These are phyloP conservation scores for Sporothrix globosa DNA, from an alignment of 2,329 filamentous ascomycete species.

Conservation along the genomic window DNA sequence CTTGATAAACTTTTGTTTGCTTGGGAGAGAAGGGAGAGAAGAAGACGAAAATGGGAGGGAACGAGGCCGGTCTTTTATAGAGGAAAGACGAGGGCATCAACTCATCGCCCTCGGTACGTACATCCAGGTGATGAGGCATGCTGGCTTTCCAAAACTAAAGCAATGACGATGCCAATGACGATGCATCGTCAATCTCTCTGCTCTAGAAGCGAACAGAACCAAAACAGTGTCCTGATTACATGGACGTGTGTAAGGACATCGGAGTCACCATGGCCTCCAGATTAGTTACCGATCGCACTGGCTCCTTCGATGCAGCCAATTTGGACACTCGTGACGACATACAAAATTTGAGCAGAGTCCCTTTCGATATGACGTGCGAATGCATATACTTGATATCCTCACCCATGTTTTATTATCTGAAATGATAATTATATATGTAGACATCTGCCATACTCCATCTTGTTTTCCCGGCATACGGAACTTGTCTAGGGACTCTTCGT, in stretches of 20 bases:
- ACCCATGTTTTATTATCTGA: too few species aligned
- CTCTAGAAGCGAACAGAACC: background rate
- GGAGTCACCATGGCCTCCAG: background rate
- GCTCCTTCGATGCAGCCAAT: background rate
- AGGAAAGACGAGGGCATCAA: background rate
- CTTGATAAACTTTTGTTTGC: background rate
- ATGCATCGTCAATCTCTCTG: background rate
- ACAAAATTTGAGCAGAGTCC: background rate
- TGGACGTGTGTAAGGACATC: background rate
- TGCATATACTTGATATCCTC: too few species aligned
- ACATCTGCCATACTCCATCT: too few species aligned
- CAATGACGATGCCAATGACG: background rate
- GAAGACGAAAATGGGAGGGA: background rate
- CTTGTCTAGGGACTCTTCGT: too few species aligned
- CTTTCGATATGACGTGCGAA: too few species aligned
- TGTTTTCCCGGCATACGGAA: too few species aligned
- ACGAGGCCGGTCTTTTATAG: background rate
- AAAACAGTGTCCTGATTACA: background rate
- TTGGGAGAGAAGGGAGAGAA: background rate
- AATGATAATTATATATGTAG: too few species aligned
- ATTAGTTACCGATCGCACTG: background rate
- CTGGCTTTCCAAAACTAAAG: background rate
- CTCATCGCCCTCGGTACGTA: background rate
- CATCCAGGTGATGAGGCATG: background rate
- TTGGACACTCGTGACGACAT: background rate